Percentiles rank a stretch among this genome's conserved stretches.
phyloP scores from a whole-genome alignment of 169 alveolate species.

The Eimeria praecox region DNA sequence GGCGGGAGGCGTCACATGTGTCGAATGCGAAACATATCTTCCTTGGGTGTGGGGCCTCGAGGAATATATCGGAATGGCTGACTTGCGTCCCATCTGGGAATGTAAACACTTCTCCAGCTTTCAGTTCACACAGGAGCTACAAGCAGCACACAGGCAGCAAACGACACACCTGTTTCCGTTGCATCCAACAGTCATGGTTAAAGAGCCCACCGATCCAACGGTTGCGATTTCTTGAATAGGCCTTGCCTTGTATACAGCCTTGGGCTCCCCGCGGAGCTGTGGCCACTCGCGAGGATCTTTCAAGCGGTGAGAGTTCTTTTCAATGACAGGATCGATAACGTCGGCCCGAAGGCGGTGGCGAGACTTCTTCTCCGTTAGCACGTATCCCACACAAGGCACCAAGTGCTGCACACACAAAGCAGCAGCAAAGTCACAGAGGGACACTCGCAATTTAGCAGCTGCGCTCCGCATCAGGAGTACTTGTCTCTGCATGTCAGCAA shows the following conservation, averaged over 20 bases:
- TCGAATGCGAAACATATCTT: slow-evolving; percentile 78
- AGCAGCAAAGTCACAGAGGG: neutral
- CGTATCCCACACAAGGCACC: slow-evolving; percentile 92
- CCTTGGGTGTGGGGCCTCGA: slow-evolving; percentile 74
- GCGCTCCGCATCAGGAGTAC: neutral
- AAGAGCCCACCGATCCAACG: neutral
- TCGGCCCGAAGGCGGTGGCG: slow-evolving; percentile 84
- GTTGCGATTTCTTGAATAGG: neutral
- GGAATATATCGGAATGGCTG: slow-evolving; percentile 52
- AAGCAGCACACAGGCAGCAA: neutral
- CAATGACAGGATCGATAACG: slow-evolving; percentile 82
- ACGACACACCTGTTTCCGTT: neutral
- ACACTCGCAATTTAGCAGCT: neutral
- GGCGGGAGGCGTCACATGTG: slow-evolving; percentile 82
- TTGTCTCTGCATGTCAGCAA: neutral
- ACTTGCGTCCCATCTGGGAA: slow-evolving; percentile 82
- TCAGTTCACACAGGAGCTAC: slow-evolving; percentile 68
- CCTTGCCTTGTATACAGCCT: slow-evolving; percentile 78
- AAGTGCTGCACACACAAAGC: slow-evolving; percentile 84
- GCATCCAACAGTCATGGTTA: neutral
- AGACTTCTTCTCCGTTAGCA: slow-evolving; percentile 85
- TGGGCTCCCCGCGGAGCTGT: slow-evolving; percentile 75
- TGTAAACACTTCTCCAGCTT: slow-evolving; percentile 44
- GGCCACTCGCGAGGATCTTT: slow-evolving; percentile 73
- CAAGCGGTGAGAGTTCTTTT: slow-evolving; percentile 79